Conservation (phyloP, 1,139 yeast species). For the Ogataea hybrid region DNA sequence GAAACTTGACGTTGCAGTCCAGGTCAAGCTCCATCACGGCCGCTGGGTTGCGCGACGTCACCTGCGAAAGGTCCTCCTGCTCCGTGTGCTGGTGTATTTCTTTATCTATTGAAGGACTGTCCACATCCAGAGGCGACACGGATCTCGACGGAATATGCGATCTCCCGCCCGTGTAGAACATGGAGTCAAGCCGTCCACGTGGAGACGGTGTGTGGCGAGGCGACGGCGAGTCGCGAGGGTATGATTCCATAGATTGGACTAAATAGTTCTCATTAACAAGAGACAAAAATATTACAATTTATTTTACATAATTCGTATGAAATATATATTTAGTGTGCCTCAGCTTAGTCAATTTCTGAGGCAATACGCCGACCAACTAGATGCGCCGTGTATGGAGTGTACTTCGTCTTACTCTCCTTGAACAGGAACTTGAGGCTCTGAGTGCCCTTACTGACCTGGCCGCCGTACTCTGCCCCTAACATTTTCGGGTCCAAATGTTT, state of each 20-base stretch:
- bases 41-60: conserved; percentile 71
- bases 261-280: conserved; percentile 1
- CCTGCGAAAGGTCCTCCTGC: conserved; percentile 44
- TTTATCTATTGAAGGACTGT: conserved; percentile 15
- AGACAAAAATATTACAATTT: neutral
- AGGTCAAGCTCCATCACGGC: conserved; percentile 82
- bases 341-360: conserved; percentile 36
- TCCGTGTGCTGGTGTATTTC: conserved; percentile 12
- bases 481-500: conserved; percentile 45
- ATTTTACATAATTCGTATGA: neutral
- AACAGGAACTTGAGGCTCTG: conserved; percentile 34
- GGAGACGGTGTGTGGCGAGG: neutral
- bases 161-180: conserved; percentile 8
- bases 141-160: conserved; percentile 17
- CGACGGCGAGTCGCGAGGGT: neutral
- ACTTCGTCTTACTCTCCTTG: conserved; percentile 17
- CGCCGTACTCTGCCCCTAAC: conserved; percentile 64
- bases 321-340: neutral
- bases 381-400: conserved; percentile 28
- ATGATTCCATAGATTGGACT: neutral
- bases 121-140: conserved; percentile 18
- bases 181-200: conserved; percentile 5
- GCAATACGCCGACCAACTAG: conserved; percentile 35
- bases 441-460: conserved; percentile 38
- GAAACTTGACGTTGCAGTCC: conserved; percentile 71